Base-by-base conservation (phyloP, 768 basidiomycete species). In the Chalciporus sphaerocephalus region DNA sequence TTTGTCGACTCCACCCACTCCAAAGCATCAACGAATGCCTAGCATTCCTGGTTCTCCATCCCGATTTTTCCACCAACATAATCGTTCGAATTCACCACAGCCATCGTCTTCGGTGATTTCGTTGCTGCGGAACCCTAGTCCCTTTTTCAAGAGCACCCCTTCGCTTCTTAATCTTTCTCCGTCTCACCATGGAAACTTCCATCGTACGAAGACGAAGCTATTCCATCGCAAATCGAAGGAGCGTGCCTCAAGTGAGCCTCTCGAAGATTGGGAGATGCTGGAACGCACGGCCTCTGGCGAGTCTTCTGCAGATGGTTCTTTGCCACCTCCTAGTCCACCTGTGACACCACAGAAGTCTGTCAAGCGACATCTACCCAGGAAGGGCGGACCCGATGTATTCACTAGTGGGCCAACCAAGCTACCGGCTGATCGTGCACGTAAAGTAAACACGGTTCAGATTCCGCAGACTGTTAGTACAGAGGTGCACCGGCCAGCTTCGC, bases 201-300 rank as follows among this genome's bases (percentile, higher is more conserved):
- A 53, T 9, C 59, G 66, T 42, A 44, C 63, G 27, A 63, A 66
- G 30, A 42, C 61, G 6, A 65, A 66, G 24, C n/a, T 67, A 21
- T 65, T 65, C 41, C 63, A 67, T 44, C 56, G 65, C 35, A 65
- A 66, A 50, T 61, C 66, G 16, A 65, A 65, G 46, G 64, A 65
- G 49, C 64, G 61, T 49, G 56, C 61, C 1, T 59, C 61, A n/a
- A 66, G 59, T 4, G 63, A 65, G 38, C 62, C 56, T 25, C 53
- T 67, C 24, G 59, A 67, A 3, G 64, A 65, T 17, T 65, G 64
- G 64, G 64, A 65, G 45, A 44, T 65, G 17, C 55, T 65, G 23
- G 65, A 67, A 39, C 51, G 54, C 20, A 54, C 60, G 13, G 56
- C 50, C 13, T 65, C 64, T 28, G 52, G 39, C n/a, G 56, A 57